Evolutionary conservation across 2,329 filamentous ascomycete species (phyloP), one percentile per base, ranked within the genome.

Genomic region (Nigrospora osmanthi): DNA sequence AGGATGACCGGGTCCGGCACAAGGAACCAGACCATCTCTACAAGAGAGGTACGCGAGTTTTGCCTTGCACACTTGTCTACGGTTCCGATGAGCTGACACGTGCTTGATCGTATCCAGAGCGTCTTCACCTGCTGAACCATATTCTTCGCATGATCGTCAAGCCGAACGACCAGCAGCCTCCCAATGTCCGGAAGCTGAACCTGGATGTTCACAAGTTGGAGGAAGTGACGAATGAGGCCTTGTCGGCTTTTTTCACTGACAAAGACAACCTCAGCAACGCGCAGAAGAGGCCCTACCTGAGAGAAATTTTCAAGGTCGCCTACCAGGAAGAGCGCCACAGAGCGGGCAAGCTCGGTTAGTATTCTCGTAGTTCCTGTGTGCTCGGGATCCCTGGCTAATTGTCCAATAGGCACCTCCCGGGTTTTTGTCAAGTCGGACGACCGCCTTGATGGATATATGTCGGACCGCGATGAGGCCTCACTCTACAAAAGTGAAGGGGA

Each of bases 21-120:
- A 83, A 78, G 55, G 85, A 89, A 61, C 85, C 85, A 1, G 85
- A 89, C 55, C 85, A 89, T 63, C 66, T 87, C 40, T 76, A 77
- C 54, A 87, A 84, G 58, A 69, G 74, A 56, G 81, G 83, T 86
- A 62, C 55, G 68, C 55, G 32, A 14, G 14, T 10, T 15, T 15
- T 15, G 11, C 3, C 16, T 16, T 17, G n/a, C 13, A 13, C 16
- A 11, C n/a, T 17, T 16, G 17, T 36, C 14, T 10, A 17, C 23
- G 34, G 2, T n/a, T 38, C 11, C 2, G 35, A 6, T n/a, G 5
- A 28, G 9, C 23, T 28, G 23, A 28, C 23, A 28, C 23, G 23
- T 36, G 11, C 35, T 17, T 36, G 35, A 13, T 17, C 7, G 11
- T 36, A 13, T 12, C 6, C 48, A 83, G 80, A 83, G 54, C 73